phyloP scores from a whole-genome alignment of 2,329 filamentous ascomycete genomes.

The Cladophialophora yegresii region DNA sequence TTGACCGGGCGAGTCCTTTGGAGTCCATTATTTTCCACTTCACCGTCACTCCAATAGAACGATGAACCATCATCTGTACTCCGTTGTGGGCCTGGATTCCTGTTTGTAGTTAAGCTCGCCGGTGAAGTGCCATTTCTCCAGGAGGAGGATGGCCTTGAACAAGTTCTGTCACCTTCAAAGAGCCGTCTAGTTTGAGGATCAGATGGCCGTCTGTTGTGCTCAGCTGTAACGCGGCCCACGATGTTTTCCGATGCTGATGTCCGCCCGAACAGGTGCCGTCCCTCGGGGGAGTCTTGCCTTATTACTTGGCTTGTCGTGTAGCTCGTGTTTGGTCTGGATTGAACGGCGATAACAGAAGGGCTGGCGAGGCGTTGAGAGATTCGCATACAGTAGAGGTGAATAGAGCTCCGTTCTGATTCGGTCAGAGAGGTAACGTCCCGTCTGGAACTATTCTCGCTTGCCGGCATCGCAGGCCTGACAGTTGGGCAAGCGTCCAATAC shows the following conservation, averaged over 20 bases:
- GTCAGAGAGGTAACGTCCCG: constrained; percentile 16
- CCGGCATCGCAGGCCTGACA: not conserved
- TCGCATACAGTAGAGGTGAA: constrained; percentile 38
- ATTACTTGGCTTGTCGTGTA: constrained; percentile 10
- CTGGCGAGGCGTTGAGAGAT: constrained; percentile 37
- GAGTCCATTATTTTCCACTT: not conserved
- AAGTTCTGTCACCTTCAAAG: constrained; percentile 25
- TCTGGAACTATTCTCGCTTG: constrained; percentile 9
- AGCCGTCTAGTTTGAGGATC: constrained; percentile 33
- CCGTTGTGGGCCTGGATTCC: not conserved
- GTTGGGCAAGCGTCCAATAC: no score
- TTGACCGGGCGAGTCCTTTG: not conserved
- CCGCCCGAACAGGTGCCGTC: not conserved
- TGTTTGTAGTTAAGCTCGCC: not conserved
- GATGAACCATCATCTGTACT: constrained; percentile 29
- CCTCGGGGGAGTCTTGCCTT: constrained; percentile 14
- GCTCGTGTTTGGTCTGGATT: constrained; percentile 26
- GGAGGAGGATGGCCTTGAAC: constrained; percentile 5
- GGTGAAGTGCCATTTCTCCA: constrained; percentile 1
- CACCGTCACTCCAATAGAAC: constrained; percentile 32
- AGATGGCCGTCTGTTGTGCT: constrained; percentile 33
- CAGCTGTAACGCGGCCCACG: constrained; percentile 18
- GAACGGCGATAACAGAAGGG: constrained; percentile 24
- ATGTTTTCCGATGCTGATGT: constrained; percentile 4
- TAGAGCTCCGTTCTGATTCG: constrained; percentile 28